These are phyloP conservation scores for Lithohypha guttulata DNA, from an alignment of 2,329 filamentous ascomycete species.

Conservation along the genomic window DNA sequence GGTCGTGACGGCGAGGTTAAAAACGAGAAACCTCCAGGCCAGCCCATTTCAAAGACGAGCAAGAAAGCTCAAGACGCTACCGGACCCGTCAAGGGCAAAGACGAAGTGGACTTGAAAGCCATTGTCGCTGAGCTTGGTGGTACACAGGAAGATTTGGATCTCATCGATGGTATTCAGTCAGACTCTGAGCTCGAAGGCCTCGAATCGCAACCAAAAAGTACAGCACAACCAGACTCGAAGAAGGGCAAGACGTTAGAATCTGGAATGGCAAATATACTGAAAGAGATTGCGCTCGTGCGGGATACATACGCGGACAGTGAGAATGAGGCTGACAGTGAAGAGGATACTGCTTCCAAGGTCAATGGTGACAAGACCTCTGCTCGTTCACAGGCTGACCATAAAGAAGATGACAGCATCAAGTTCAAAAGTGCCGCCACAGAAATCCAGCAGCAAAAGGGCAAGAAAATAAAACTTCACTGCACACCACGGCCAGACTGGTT, in stretches of 20 bases:
- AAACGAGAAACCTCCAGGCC: conserved; percentile 25
- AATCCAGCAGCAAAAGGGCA: conserved; percentile 30
- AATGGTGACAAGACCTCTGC: conserved; percentile 26
- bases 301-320: conserved; percentile 20
- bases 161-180: conserved; percentile 35
- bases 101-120: conserved; percentile 8
- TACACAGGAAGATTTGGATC: conserved; percentile 39
- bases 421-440: conserved; percentile 16
- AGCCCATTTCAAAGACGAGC: conserved; percentile 15
- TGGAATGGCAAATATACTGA: conserved; percentile 25
- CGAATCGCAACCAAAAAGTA: neutral
- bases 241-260: conserved; percentile 31
- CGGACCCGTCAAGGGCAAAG: conserved; percentile 16
- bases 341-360: too few relatives aligned
- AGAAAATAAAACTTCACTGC: conserved; percentile 17
- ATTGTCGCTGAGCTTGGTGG: conserved; percentile 33
- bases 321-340: conserved; percentile 25
- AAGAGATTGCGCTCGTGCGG: conserved; percentile 35
- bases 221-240: neutral
- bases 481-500: conserved; percentile 21
- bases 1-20: conserved; percentile 37
- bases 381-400: conserved; percentile 28
- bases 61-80: neutral
- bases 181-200: conserved; percentile 36
- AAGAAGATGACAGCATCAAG: conserved; percentile 24